Base-by-base conservation (phyloP, 768 basidiomycete genomes). In the Rhodosporidiobolus sp. region DNA sequence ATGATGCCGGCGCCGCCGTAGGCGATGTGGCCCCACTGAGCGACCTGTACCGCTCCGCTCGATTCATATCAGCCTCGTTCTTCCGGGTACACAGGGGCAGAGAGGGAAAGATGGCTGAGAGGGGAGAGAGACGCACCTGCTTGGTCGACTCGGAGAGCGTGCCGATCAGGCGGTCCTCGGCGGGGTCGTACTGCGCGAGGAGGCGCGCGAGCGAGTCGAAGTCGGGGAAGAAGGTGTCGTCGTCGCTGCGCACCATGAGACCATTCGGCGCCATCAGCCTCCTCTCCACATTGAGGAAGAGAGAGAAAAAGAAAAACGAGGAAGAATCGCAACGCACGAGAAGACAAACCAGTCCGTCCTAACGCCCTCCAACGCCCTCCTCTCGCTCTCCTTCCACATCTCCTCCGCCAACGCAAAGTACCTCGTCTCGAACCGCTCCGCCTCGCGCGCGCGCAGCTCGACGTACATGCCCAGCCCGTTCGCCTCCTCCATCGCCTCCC, bases 151-250 rank as follows among this genome's bases (percentile, higher is more conserved):
- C 75, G 58, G 63, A 65, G 9, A 76, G 54, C 8, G 72, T 66
- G 10, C 75, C 75, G 59, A 76, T 65, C 45, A 76, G 46, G 43
- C 28, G 11, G 61, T 69, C 73, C 2, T 63, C 69, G 32, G 56
- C 19, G 12, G 71, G 34, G 50, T 70, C 62, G 57, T 60, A 52
- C 50, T 58, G 28, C 0, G 61, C 32, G 10, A 76, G 66, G 19
- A 76, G 53, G 12, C 75, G 65, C 1, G 59, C 58, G 32, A 71
- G 62, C 1, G 75, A 57, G 32, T 67, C 63, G n/a, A 70, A 70
- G 58, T 76, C 75, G 35, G 75, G 75, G 56, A 65, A 76, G 69
- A 76, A 76, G 16, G 75, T 76, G 56, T 76, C 75, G 59, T 76
- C 75, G 69, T 76, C 75, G 34, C 70, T 76, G 70, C 11, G 7